Evolutionary conservation across 2,329 filamentous ascomycete species (phyloP).

Genomic region (Colletotrichum viniferum): DNA sequence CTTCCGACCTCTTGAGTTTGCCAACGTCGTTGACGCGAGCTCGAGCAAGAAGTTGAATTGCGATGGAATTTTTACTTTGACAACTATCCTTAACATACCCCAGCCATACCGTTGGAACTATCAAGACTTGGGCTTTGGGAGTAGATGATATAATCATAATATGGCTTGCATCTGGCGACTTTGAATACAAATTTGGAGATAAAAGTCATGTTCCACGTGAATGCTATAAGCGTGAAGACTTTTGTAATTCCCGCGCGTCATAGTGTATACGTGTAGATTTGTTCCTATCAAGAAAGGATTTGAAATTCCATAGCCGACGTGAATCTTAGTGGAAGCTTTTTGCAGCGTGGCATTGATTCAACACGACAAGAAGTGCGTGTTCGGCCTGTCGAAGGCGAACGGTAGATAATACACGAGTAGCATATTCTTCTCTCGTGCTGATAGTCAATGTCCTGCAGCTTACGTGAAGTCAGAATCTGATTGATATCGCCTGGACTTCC

Average conservation of each 20-base stretch:
- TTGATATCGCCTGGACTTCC: neutral
- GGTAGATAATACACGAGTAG: neutral
- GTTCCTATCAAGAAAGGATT: neutral
- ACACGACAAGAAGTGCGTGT: neutral
- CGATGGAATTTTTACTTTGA: neutral
- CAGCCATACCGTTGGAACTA: neutral
- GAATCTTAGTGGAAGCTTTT: neutral
- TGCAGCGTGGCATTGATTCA: neutral
- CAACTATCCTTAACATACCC: neutral
- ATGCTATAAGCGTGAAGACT: neutral
- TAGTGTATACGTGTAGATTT: neutral
- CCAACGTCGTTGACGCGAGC: neutral
- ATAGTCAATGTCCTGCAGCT: neutral
- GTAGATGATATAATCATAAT: neutral
- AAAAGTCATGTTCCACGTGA: neutral
- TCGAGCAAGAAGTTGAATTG: neutral
- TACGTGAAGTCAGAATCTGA: neutral
- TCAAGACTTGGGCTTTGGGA: neutral
- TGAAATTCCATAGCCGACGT: neutral
- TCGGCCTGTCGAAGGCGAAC: neutral
- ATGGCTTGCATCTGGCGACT: neutral
- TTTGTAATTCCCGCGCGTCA: neutral
- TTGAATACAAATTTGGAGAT: neutral
- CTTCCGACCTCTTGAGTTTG: neutral
- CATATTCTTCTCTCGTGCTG: neutral